Percentiles rank a stretch among this genome's conserved stretches.
Evolutionary conservation across 306 rosid genomes (phyloP).

Genomic region (Medicago lupulina): DNA sequence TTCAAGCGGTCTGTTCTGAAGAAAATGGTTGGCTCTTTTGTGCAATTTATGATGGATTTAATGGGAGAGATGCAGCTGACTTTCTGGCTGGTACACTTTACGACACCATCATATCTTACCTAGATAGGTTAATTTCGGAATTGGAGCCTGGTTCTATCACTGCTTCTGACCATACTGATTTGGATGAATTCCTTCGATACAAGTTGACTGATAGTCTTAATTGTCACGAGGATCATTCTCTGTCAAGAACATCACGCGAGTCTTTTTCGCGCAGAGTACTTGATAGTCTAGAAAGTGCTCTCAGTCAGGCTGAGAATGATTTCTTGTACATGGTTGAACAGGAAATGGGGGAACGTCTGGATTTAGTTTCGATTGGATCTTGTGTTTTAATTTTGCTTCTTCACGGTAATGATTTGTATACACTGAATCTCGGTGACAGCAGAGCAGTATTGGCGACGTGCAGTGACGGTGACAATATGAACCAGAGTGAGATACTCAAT

Average conservation of each 20-base stretch:
- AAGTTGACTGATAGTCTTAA: constrained; percentile 41
- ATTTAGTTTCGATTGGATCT: constrained; percentile 93
- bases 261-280: constrained; percentile 68
- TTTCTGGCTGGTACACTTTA: constrained; percentile 95
- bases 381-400: constrained; percentile 92
- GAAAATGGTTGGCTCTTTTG: constrained; percentile 98
- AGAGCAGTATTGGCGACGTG: constrained; percentile 87
- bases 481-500: constrained; percentile 52
- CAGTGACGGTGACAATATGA: constrained; percentile 36
- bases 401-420: constrained; percentile 85
- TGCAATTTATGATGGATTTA: constrained; percentile 96
- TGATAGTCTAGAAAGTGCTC: constrained; percentile 74
- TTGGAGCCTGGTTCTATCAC: constrained; percentile 49
- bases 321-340: constrained; percentile 97
- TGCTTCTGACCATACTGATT: constrained; percentile 40
- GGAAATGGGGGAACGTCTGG: constrained; percentile 96
- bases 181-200: constrained; percentile 50
- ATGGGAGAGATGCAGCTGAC: constrained; percentile 99
- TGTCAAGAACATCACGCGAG: constrained; percentile 22
- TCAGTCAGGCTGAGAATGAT: constrained; percentile 84
- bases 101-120: constrained; percentile 75
- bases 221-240: constrained; percentile 42
- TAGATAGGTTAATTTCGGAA: constrained; percentile 66
- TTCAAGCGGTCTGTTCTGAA: constrained; percentile 98
- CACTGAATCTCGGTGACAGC: constrained; percentile 91